These are phyloP conservation scores for Phytopythium boreale DNA, from an alignment of 352 stramenopile species.

Conservation along the genomic window DNA sequence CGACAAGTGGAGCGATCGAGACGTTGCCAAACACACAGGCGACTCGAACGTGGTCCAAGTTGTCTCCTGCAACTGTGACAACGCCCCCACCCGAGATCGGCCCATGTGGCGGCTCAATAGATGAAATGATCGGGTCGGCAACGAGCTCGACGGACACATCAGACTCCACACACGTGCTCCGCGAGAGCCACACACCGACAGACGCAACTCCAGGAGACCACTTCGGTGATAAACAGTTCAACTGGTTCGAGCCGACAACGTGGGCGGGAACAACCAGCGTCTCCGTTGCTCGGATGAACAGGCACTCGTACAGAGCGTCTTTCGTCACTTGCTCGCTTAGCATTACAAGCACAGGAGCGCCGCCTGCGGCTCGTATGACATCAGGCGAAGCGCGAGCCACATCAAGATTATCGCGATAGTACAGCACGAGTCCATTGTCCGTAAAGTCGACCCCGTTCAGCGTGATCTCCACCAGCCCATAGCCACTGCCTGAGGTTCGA, in stretches of 20 bases:
- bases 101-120: slow-evolving; percentile 21
- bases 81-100: slow-evolving; percentile 23
- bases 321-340: slow-evolving; percentile 13
- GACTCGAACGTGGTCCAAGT: slow-evolving; percentile 14
- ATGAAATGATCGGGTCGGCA: slow-evolving; percentile 16
- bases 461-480: slow-evolving; percentile 32
- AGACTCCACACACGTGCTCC: slow-evolving; percentile 18
- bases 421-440: slow-evolving; percentile 14
- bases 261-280: slow-evolving; percentile 20
- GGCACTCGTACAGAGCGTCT: slow-evolving; percentile 23
- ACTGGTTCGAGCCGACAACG: slow-evolving; percentile 14
- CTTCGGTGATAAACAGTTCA: slow-evolving; percentile 24
- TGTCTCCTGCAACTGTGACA: slow-evolving; percentile 18
- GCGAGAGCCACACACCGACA: slow-evolving; percentile 23
- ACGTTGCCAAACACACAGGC: slow-evolving; percentile 25
- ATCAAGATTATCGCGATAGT: slow-evolving; percentile 31
- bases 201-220: slow-evolving; percentile 24
- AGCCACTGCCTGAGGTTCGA: slow-evolving; percentile 17
- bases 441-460: slow-evolving; percentile 54
- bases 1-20: slow-evolving; percentile 10
- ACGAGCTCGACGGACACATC: slow-evolving; percentile 18
- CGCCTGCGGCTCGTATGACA: slow-evolving; percentile 21
- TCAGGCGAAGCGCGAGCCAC: slow-evolving; percentile 21
- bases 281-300: slow-evolving; percentile 22
- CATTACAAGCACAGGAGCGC: slow-evolving; percentile 20